Conservation (phyloP, 257 asterid species). For the Echites panduratus region DNA sequence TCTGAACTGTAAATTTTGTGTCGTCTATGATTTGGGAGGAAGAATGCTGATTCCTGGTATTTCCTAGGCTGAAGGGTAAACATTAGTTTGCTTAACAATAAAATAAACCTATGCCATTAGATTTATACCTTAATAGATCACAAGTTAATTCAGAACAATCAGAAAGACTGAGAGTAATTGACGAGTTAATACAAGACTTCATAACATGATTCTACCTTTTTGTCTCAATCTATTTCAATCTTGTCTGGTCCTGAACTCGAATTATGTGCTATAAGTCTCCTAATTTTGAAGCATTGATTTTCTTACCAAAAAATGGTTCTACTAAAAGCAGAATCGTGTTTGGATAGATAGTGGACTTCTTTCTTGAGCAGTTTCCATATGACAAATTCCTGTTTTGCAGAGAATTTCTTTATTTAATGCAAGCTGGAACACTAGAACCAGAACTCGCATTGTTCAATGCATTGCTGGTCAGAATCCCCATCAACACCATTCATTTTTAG, state of each 20-base stretch:
- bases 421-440: constrained; percentile 75
- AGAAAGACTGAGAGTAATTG: background rate
- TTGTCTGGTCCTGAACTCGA: background rate
- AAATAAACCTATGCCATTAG: too few relatives aligned
- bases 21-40: background rate
- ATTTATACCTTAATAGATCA: too few relatives aligned
- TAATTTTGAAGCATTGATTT: background rate
- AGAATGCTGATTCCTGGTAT: background rate
- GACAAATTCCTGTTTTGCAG: constrained; percentile 31
- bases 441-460: constrained; percentile 86
- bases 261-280: background rate
- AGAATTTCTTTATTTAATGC: constrained; percentile 72
- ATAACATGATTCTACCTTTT: background rate
- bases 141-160: background rate
- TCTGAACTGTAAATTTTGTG: background rate
- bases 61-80: background rate
- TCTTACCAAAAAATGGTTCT: background rate
- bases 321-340: background rate
- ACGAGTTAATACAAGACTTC: background rate
- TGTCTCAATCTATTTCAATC: background rate
- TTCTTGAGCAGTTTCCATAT: background rate
- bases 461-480: constrained; percentile 55
- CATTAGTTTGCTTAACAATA: too few relatives aligned
- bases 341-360: background rate
- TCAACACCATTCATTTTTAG: background rate